These are phyloP conservation scores for Onygenales sp. DNA, from an alignment of 2,329 filamentous ascomycete species.

Conservation along the genomic window DNA sequence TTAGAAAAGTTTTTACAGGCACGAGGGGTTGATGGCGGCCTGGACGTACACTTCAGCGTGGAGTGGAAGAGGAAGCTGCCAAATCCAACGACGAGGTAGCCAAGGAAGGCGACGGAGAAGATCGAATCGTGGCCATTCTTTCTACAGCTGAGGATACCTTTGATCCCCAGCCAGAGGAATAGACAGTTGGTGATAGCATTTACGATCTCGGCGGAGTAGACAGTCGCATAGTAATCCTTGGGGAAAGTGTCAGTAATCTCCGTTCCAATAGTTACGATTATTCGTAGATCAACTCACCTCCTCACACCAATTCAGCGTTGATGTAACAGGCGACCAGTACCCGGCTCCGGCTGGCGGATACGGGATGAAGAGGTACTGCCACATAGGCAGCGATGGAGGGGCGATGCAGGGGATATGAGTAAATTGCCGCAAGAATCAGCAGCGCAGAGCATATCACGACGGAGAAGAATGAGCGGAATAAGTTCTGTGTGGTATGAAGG, in stretches of 20 bases:
- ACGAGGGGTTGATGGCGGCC: conserved; percentile 4
- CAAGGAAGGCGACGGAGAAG: conserved; percentile 59
- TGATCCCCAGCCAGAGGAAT: conserved; percentile 68
- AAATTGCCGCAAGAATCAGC: background rate
- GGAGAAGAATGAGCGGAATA: background rate
- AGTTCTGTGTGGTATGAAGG: background rate
- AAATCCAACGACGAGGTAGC: conserved; percentile 52
- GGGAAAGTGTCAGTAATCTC: background rate
- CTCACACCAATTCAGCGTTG: conserved; percentile 71
- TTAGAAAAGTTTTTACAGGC: conserved; percentile 12
- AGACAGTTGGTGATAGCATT: conserved; percentile 75
- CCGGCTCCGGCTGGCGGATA: conserved; percentile 43
- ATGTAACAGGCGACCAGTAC: conserved; percentile 61
- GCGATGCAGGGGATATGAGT: background rate
- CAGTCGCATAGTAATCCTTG: conserved; percentile 65
- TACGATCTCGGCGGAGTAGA: conserved; percentile 67
- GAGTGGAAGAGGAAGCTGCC: conserved; percentile 57
- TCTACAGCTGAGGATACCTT: conserved; percentile 65
- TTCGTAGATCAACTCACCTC: conserved; percentile 43
- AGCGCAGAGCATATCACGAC: background rate
- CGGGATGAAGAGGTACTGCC: conserved; percentile 11
- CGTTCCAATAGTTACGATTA: background rate
- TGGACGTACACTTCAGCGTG: conserved; percentile 48
- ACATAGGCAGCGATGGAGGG: background rate
- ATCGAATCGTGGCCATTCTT: conserved; percentile 64